Base-by-base conservation (phyloP, 495 filamentous ascomycete species). In the Mytilinidion resinicola region DNA sequence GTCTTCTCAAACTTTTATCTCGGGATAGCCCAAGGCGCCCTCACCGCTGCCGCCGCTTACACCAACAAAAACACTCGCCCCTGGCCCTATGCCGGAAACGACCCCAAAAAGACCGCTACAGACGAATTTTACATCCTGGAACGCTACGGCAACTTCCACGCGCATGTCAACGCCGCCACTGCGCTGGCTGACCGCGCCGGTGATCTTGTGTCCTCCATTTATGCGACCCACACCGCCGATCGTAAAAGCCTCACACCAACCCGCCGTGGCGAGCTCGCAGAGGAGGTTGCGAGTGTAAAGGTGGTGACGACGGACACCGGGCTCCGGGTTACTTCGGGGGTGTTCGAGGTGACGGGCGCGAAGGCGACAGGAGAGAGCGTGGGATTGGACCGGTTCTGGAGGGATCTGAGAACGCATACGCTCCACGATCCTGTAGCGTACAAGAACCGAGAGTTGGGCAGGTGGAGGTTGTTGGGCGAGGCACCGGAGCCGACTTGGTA, bases 1-100 rank as follows among this genome's bases (percentile, higher is more conserved):
- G 78, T 83, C 55, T 85, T 84, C 69, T 73, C 71, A 57, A 83
- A 83, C 63, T 82, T 85, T 67, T 83, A 85, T 65, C 71, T 84
- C 14, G 82, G 82, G 37, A 83, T 84, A 51, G 78, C 80, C 1
- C 70, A 74, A 9, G 82, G 81, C 0, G 75, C 78, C 1, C 69
- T 83, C 3, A 67, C 75, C 14, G 74, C 73, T 53, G 78, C 79
- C 15, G 57, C 71, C 4, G 71, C 74, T 49, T 84, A 84, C 64
- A 84, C 82, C 1, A 60, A 54, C 5, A 72, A 64, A 3, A 60
- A 66, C 34, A 84, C 82, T 1, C 78, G 82, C 3, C 62, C 81
- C 1, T 85, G 82, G 81, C 81, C 82, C 0, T 85, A 69, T 56
- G 80, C 78, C 25, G 78, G 79, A 12, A 30, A 30, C 25, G 77